These are phyloP conservation scores for Calonectria henricotiae DNA, from an alignment of 2,329 filamentous ascomycete genomes.

Conservation along the genomic window DNA sequence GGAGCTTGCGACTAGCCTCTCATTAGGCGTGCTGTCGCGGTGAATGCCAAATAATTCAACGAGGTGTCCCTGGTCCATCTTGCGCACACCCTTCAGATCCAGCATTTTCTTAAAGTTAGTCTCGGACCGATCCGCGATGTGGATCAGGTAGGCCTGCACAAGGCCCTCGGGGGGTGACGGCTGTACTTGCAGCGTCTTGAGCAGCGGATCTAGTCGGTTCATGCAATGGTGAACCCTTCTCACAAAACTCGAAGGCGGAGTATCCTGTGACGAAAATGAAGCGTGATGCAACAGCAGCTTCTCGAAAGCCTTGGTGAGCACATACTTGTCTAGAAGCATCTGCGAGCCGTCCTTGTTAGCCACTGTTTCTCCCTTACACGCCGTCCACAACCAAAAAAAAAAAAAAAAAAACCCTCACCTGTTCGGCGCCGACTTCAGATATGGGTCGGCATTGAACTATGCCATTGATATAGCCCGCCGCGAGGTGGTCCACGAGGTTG, in stretches of 20 bases:
- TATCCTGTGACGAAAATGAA: conserved; percentile 60
- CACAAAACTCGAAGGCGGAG: conserved; percentile 76
- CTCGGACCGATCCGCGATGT: conserved; percentile 94
- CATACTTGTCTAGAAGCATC: conserved; percentile 97
- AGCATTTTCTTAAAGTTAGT: conserved; percentile 97
- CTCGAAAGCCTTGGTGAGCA: conserved; percentile 84
- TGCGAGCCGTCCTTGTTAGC: conserved; percentile 59
- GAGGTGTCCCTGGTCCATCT: conserved; percentile 85
- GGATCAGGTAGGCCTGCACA: conserved; percentile 97
- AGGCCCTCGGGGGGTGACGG: conserved; percentile 92
- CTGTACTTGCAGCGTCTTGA: conserved; percentile 97
- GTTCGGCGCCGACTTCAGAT: conserved; percentile 94
- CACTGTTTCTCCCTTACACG: neutral
- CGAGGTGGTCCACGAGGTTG: conserved; percentile 91
- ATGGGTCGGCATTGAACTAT: conserved; percentile 93
- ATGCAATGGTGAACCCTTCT: conserved; percentile 90
- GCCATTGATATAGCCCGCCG: conserved; percentile 84
- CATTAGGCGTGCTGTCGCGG: conserved; percentile 82
- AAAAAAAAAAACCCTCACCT: conserved; percentile 66
- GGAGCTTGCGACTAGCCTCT: conserved; percentile 79
- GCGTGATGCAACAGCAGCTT: conserved; percentile 79
- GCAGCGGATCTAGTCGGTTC: conserved; percentile 89
- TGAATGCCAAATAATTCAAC: conserved; percentile 88
- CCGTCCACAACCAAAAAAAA: neutral
- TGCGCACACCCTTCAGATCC: conserved; percentile 93